Base-by-base conservation (phyloP, 768 basidiomycete species). In the Exsudoporus frostii region DNA sequence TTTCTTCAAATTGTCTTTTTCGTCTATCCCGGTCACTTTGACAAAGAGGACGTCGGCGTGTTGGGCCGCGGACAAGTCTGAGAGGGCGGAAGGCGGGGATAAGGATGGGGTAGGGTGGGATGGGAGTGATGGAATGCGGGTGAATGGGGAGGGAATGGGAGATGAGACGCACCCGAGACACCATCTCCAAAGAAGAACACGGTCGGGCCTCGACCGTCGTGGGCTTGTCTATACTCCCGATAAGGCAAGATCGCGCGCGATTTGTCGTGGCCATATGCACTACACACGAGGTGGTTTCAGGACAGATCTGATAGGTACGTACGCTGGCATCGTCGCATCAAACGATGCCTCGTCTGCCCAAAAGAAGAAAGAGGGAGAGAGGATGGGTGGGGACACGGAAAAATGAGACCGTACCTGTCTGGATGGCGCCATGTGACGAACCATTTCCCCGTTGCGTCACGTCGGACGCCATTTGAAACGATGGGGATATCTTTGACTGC, bases 101-200 rank as follows among this genome's bases (percentile, higher is more conserved):
- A 49, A 4, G 10, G 22, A 30, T 10, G 27, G 7, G 48, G 25
- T n/a, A n/a, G n/a, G n/a, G n/a, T n/a, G 45, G 20, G n/a, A 14
- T 1, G 8, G 7, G 11, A 33, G 20, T 17, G 29, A 24, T n/a
- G 34, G 25, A 17, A n/a, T 27, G 10, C 13, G 22, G 22, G 45
- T 11, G 9, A 8, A 43, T n/a, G n/a, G 7, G 11, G 29, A 30
- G 5, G 32, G 15, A 25, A 25, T 15, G 15, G n/a, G 19, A 34
- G 19, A 44, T 27, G 49, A 4, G 39, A 73, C 80, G 38, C 53
- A 90, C 92, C 93, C 51, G 92, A 94, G 45, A 97, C 97, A 32
- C 97, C 97, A 67, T 99, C 97, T 0, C 97, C 97, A 58, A 97
- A 95, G 82, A 97, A 99, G 73, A 99, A 96, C 10, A 96, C 75